Conservation (phyloP, 2,329 filamentous ascomycete genomes). For the Exophiala sp. region DNA sequence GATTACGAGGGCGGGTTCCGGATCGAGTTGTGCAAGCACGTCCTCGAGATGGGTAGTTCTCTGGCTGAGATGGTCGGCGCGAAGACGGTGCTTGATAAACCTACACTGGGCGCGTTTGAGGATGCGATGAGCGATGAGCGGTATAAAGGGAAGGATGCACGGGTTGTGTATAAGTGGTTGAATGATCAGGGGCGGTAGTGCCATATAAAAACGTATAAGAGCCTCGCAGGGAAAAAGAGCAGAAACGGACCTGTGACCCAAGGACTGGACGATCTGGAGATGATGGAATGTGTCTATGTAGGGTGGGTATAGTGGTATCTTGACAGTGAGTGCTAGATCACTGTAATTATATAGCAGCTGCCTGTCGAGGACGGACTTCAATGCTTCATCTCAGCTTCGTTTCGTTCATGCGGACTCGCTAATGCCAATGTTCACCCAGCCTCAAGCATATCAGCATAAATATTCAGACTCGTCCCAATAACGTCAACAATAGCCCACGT, state of each 20-base stretch:
- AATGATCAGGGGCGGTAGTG: conserved; percentile 34
- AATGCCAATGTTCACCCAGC: conserved; percentile 21
- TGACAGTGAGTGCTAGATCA: background rate
- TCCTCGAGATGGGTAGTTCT: conserved; percentile 54
- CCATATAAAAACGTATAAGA: too few relatives aligned
- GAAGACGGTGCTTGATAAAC: conserved; percentile 48
- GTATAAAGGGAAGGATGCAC: conserved; percentile 55
- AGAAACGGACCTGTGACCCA: too few relatives aligned
- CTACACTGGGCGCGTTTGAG: conserved; percentile 51
- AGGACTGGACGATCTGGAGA: background rate
- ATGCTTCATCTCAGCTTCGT: too few relatives aligned
- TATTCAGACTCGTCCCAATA: conserved; percentile 40
- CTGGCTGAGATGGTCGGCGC: conserved; percentile 53
- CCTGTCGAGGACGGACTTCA: background rate
- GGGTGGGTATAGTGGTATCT: too few relatives aligned
- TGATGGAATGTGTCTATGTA: background rate
- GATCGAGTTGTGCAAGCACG: conserved; percentile 59
- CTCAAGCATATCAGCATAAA: conserved; percentile 40
- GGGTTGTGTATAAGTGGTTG: conserved; percentile 56
- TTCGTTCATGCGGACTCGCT: too few relatives aligned
- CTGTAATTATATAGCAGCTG: background rate
- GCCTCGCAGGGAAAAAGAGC: too few relatives aligned
- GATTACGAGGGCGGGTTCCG: conserved; percentile 47
- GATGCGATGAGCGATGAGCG: conserved; percentile 49
- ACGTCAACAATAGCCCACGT: conserved; percentile 45